These are phyloP conservation scores for Saturnispora mendoncae DNA, from an alignment of 805 yeast species.

Conservation along the genomic window DNA sequence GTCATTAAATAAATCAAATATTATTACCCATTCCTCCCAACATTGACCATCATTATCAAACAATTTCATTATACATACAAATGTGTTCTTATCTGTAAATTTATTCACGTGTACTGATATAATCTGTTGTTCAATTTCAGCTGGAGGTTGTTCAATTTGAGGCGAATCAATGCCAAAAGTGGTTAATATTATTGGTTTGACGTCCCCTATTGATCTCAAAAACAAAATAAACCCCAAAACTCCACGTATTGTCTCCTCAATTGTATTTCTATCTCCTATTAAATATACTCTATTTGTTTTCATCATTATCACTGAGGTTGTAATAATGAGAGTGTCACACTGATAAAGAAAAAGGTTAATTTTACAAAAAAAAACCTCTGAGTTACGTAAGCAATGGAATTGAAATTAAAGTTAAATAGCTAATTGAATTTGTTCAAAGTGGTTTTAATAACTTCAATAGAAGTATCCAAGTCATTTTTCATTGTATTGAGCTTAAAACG, in stretches of 20 bases:
- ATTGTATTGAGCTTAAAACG: constrained; percentile 13
- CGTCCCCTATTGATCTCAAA: constrained; percentile 52
- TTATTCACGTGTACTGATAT: not conserved
- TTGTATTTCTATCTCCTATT: constrained; percentile 43
- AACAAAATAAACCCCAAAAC: constrained; percentile 61
- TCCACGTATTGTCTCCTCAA: constrained; percentile 50
- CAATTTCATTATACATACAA: constrained; percentile 3
- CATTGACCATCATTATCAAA: constrained; percentile 22
- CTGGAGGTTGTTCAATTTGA: not conserved
- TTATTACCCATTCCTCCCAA: constrained; percentile 70
- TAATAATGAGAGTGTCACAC: no score
- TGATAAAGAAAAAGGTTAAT: no score
- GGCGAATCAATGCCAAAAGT: not conserved
- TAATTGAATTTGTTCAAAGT: constrained; percentile 16
- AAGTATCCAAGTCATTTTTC: constrained; percentile 15
- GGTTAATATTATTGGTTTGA: not conserved
- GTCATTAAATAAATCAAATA: constrained; percentile 35
- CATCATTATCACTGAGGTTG: not conserved
- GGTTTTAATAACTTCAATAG: constrained; percentile 18
- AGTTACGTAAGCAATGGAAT: no score
- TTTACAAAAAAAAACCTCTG: no score
- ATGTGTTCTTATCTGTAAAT: not conserved
- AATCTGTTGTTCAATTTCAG: not conserved
- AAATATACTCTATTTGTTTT: constrained; percentile 16
- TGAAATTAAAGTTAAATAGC: no score